phyloP scores from a whole-genome alignment of 352 stramenopile species.

The Phytophthora palmivora region DNA sequence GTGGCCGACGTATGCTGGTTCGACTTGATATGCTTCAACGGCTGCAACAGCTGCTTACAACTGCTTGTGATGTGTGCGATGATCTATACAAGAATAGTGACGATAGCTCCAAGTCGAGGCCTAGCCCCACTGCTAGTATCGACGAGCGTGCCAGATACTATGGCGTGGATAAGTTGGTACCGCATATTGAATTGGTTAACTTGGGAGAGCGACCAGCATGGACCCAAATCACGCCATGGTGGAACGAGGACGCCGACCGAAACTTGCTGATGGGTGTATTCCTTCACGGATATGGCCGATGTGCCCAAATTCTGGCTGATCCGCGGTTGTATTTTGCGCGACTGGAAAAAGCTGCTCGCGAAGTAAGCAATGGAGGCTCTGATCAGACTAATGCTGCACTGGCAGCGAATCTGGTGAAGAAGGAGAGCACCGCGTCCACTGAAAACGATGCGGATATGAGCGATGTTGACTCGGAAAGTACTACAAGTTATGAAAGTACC shows the following conservation, averaged over 20 bases:
- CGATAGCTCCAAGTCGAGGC: constrained; percentile 25
- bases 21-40: constrained; percentile 88
- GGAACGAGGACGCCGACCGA: constrained; percentile 81
- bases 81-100: constrained; percentile 44
- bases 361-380: constrained; percentile 19
- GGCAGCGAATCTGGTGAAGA: constrained; percentile 21
- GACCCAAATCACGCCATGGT: constrained; percentile 88
- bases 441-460: constrained; percentile 43
- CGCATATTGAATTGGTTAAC: constrained; percentile 67
- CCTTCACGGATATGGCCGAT: constrained; percentile 86
- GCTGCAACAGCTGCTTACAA: constrained; percentile 66
- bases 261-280: constrained; percentile 87
- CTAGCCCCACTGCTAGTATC: constrained; percentile 57
- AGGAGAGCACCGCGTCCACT: constrained; percentile 8
- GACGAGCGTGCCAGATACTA: constrained; percentile 80
- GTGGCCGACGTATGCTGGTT: constrained; percentile 82
- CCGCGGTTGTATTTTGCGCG: constrained; percentile 74
- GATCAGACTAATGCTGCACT: constrained; percentile 5
- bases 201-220: constrained; percentile 79
- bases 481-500: constrained; percentile 42
- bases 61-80: constrained; percentile 71
- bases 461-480: constrained; percentile 60
- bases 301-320: constrained; percentile 82
- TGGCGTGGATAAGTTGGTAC: constrained; percentile 70
- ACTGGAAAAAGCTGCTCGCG: constrained; percentile 59